Base-by-base conservation (phyloP, 495 filamentous ascomycete species). In the Clavariopsis aquatica region DNA sequence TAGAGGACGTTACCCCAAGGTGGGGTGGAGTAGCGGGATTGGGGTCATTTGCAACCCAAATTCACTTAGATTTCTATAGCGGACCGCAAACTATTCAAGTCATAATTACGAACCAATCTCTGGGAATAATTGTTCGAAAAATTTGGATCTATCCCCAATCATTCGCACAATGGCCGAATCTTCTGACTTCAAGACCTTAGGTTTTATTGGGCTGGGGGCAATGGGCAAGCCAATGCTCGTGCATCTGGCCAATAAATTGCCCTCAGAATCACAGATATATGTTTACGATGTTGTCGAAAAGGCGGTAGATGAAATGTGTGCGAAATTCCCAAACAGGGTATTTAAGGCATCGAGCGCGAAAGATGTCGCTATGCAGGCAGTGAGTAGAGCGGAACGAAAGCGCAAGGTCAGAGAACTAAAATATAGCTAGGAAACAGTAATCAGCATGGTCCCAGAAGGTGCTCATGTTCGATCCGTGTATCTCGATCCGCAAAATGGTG, bases 131-230 rank as follows among this genome's bases (percentile, higher is more conserved):
- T 6, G 38, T 43, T 8, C 7, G n/a, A 28, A 24, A 52, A 28
- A 20, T n/a, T 28, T 31, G 3, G 8, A n/a, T 7, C 9, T 28
- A 13, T 49, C 13, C 47, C 13, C 6, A 19, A 13, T 20, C 22
- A 4, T 26, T 3, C 3, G 9, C 46, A 28, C 34, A 36, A 67
- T 67, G 64, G 43, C 27, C 45, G 53, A 62, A 22, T 7, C 20
- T 10, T 29, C 26, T 31, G 43, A 62, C 7, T 67, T 62, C 57
- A 66, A 59, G n/a, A 62, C 56, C 5, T 23, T 82, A 36, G 80
- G 80, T 27, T 81, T 80, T 68, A 76, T 82, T 57, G 80, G 80
- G 67, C 73, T 81, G 0, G 80, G 79, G 5, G 68, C 71, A n/a
- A 82, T 81, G 80, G 80, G 80, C 9, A 73, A 69, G 34, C 77